Percentiles rank a stretch among this genome's conserved stretches.
These are phyloP conservation scores for Rhipidocladum racemiflorum DNA, from an alignment of 176 grass and related monocot genomes.

Conservation along the genomic window DNA sequence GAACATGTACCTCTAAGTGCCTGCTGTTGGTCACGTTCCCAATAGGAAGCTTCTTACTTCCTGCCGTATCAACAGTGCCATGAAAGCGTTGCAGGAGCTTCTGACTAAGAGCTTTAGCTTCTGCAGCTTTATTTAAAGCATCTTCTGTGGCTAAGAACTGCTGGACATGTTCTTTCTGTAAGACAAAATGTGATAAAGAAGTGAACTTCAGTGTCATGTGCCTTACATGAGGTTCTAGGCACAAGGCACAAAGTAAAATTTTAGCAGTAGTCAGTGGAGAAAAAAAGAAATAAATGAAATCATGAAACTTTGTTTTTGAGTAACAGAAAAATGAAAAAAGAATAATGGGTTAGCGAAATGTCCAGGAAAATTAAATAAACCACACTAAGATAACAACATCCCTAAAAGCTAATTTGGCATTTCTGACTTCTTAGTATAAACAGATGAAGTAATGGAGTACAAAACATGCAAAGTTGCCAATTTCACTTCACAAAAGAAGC, in stretches of 20 bases:
- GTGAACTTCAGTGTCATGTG: conserved; percentile 34
- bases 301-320: neutral
- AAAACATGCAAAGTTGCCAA: neutral
- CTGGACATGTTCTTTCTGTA: conserved; percentile 98
- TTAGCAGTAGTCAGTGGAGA: neutral
- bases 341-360: neutral
- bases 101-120: conserved; percentile 88
- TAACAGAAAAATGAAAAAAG: neutral
- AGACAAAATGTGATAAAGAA: conserved; percentile 40
- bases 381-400: neutral
- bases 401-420: conserved; percentile 4
- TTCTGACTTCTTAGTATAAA: neutral
- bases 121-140: conserved; percentile 97
- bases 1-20: conserved; percentile 68
- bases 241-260: neutral
- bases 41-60: conserved; percentile 57
- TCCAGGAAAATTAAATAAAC: conserved; percentile 1
- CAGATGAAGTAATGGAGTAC: neutral
- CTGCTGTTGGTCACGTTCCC: conserved; percentile 67
- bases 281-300: conserved; percentile 21
- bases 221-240: neutral
- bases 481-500: neutral
- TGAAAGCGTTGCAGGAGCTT: conserved; percentile 86
- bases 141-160: conserved; percentile 99
- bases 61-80: conserved; percentile 53